Base-by-base conservation (phyloP, 148 eudicot genomes). In the Rhododendron ovatum region DNA sequence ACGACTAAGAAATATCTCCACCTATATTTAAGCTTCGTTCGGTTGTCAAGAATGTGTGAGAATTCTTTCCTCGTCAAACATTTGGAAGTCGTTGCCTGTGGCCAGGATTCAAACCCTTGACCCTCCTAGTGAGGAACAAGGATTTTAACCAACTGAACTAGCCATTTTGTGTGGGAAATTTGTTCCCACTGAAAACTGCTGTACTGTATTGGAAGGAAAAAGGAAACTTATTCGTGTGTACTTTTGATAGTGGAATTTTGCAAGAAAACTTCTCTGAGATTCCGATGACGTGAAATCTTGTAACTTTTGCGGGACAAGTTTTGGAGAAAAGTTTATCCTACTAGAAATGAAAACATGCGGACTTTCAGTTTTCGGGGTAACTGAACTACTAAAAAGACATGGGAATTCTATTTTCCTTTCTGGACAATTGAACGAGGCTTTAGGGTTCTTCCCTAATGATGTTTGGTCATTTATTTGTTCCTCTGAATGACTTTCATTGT, bases 1-100 rank as follows among this genome's bases (percentile, higher is more conserved):
- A 24, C 5, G 94, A 92, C 28, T n/a, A 33, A 30, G 22, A 13
- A 33, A 45, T 59, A 51, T 57, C 3, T 57, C 51, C 57, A 14
- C 74, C 48, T 24, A 24, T 7, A 73, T 33, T 73, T 37, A 17
- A 20, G n/a, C n/a, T 75, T 13, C 48, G 0, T 39, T 75, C 47
- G 39, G 79, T 75, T 75, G 24, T 28, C 78, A 35, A 74, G 18
- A 74, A 35, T 74, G 4, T 75, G 8, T 2, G 26, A 0, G 39
- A 75, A 35, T 17, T 39, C 17, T 35, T 39, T 39, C 47, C 47
- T 75, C 7, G 79, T 37, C 18, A 11, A 37, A 28, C 30, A 13
- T 84, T 71, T 33, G 39, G 76, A 71, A 71, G 76, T 71, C 39
- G 37, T 71, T 13, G 18, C 20, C 9, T 13, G 35, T 30, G 41